Evolutionary conservation across 805 yeast species (phyloP).

Genomic region (Limtongozyma cylindracea): DNA sequence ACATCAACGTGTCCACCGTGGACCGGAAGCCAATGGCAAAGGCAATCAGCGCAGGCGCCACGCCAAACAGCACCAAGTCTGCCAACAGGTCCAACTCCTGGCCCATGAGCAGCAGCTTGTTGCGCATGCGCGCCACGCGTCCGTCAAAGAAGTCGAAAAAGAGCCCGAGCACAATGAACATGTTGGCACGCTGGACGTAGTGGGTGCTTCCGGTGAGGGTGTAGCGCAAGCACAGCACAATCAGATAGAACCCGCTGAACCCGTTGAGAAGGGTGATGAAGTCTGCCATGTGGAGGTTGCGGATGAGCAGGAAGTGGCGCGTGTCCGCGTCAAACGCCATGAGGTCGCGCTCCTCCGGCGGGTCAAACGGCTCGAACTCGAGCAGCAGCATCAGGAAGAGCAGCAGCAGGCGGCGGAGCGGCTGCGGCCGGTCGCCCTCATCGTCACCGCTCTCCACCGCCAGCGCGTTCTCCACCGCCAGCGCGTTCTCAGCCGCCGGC

Average conservation of each 20-base stretch:
- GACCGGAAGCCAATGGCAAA: constrained; percentile 78
- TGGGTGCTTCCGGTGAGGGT: constrained; percentile 42
- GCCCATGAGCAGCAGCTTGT: constrained; percentile 82
- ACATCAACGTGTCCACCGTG: constrained; percentile 49
- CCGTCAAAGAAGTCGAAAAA: constrained; percentile 96
- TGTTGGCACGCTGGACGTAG: constrained; percentile 71
- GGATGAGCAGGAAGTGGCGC: constrained; percentile 65
- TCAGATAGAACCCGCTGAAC: constrained; percentile 78
- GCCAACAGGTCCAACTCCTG: constrained; percentile 95
- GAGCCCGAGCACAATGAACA: constrained; percentile 72
- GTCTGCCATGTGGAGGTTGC: constrained; percentile 87
- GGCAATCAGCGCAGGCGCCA: constrained; percentile 85
- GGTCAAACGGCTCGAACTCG: constrained; percentile 19
- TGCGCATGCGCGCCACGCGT: constrained; percentile 83
- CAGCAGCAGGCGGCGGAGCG: constrained; percentile 26
- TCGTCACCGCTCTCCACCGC: no score
- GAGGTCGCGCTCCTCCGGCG: constrained; percentile 26
- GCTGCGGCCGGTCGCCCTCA: constrained; percentile 1
- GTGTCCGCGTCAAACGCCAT: constrained; percentile 39
- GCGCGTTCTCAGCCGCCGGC: no score
- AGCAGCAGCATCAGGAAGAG: constrained; percentile 22
- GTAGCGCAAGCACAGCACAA: constrained; percentile 65
- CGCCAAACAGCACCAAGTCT: constrained; percentile 84
- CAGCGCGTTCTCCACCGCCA: no score
- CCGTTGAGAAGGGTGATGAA: constrained; percentile 88